A percentile compares a stretch with the other conserved stretches of the same genome.
phyloP scores from a whole-genome alignment of 306 rosid genomes.

The Quercus robur region DNA sequence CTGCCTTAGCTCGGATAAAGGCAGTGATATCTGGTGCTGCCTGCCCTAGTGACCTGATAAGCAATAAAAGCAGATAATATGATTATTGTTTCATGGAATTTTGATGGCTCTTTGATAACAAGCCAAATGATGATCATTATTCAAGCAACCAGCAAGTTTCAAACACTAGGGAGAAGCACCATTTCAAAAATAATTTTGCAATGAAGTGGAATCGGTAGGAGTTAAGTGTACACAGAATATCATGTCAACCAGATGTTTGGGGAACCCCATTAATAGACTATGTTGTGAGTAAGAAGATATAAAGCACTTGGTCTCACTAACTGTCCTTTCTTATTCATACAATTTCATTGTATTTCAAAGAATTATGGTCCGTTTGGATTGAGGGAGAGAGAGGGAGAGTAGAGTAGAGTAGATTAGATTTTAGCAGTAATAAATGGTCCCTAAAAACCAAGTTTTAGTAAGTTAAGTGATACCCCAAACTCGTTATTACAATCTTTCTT shows the following conservation, averaged over 20 bases:
- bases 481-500: too few relatives aligned
- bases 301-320: not conserved
- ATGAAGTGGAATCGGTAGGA: not conserved
- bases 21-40: constrained; percentile 92
- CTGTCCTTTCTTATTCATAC: not conserved
- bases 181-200: not conserved
- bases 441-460: too few relatives aligned
- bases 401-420: too few relatives aligned
- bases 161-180: not conserved
- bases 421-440: too few relatives aligned
- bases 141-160: not conserved
- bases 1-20: constrained; percentile 82
- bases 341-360: not conserved
- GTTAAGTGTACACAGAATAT: not conserved
- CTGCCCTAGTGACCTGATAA: constrained; percentile 84
- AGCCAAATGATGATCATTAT: constrained; percentile 3
- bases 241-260: not conserved
- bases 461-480: too few relatives aligned
- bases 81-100: not conserved
- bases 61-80: not conserved
- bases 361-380: too few relatives aligned
- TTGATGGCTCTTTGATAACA: not conserved
- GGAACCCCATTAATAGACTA: not conserved
- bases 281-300: not conserved
- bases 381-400: too few relatives aligned